A percentile compares a stretch with the other conserved stretches of the same genome.
phyloP scores from a whole-genome alignment of 805 yeast species.

The Sugiyamaella boreocaroliniensis region DNA sequence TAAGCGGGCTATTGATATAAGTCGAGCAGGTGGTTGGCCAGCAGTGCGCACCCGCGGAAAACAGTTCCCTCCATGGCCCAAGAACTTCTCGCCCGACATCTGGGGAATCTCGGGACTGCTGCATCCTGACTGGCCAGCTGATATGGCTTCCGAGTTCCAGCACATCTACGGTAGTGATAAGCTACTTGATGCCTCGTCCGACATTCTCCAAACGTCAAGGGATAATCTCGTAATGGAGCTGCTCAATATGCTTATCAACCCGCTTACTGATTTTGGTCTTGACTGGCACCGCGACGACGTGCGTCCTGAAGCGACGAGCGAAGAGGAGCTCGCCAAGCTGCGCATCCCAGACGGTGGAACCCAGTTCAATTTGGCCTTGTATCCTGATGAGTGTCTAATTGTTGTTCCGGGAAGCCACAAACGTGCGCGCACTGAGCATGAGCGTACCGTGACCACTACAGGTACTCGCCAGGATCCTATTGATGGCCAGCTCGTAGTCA shows the following conservation, averaged over 20 bases:
- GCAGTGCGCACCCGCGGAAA: constrained; percentile 43
- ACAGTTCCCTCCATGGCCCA: constrained; percentile 55
- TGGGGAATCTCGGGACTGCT: constrained; percentile 47
- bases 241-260: constrained; percentile 48
- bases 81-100: constrained; percentile 43
- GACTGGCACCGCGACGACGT: constrained; percentile 50
- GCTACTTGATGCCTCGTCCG: constrained; percentile 36
- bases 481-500: constrained; percentile 31
- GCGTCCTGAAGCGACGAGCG: constrained; percentile 40
- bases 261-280: constrained; percentile 46
- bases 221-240: constrained; percentile 41
- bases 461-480: constrained; percentile 29
- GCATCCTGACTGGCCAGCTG: constrained; percentile 40
- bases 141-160: constrained; percentile 14
- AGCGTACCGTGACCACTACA: constrained; percentile 31
- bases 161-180: constrained; percentile 15
- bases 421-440: constrained; percentile 40
- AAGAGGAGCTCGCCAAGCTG: constrained; percentile 39
- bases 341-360: constrained; percentile 41
- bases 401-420: constrained; percentile 45
- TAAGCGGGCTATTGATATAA: constrained; percentile 34
- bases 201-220: constrained; percentile 37
- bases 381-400: constrained; percentile 41
- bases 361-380: constrained; percentile 46
- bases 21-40: constrained; percentile 45